Conservation (phyloP, 2,329 filamentous ascomycete genomes). For the Talaromyces sp. region DNA sequence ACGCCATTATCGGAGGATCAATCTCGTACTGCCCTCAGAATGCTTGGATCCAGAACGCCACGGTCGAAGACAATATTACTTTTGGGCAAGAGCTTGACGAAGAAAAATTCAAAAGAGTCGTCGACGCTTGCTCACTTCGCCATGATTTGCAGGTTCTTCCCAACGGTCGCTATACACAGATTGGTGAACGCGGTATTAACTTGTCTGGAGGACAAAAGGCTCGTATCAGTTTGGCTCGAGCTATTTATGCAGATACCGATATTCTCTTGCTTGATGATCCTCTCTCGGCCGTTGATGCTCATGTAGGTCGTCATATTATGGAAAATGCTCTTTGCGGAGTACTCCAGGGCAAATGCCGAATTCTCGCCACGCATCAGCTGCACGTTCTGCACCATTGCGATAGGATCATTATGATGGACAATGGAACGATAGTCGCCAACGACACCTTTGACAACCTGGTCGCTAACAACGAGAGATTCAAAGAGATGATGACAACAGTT, state of each 20-base stretch:
- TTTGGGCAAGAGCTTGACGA: slow-evolving; percentile 62
- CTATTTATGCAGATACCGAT: slow-evolving; percentile 59
- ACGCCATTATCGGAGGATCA: slow-evolving; percentile 9
- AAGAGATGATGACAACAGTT: slow-evolving; percentile 68
- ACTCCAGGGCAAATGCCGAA: slow-evolving; percentile 76
- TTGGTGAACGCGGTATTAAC: slow-evolving; percentile 47
- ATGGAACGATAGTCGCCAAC: slow-evolving; percentile 73
- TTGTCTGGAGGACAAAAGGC: slow-evolving; percentile 47
- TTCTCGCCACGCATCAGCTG: slow-evolving; percentile 85
- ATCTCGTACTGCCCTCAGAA: slow-evolving; percentile 66
- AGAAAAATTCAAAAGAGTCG: slow-evolving; percentile 22
- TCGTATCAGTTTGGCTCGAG: slow-evolving; percentile 69
- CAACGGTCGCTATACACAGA: slow-evolving; percentile 36
- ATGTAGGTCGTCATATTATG: slow-evolving; percentile 67
- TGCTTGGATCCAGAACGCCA: slow-evolving; percentile 85
- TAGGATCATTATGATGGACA: slow-evolving; percentile 84
- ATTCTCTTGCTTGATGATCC: slow-evolving; percentile 60
- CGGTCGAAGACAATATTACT: slow-evolving; percentile 73
- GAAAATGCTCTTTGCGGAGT: slow-evolving; percentile 84
- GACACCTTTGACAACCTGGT: slow-evolving; percentile 84
- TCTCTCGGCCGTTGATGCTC: slow-evolving; percentile 46
- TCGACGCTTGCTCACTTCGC: slow-evolving; percentile 21
- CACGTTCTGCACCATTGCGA: slow-evolving; percentile 85
- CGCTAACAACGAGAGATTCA: slow-evolving; percentile 68
- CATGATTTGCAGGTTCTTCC: slow-evolving; percentile 29